Base-by-base conservation (phyloP, 2,329 filamentous ascomycete species). In the Colletotrichum godetiae region DNA sequence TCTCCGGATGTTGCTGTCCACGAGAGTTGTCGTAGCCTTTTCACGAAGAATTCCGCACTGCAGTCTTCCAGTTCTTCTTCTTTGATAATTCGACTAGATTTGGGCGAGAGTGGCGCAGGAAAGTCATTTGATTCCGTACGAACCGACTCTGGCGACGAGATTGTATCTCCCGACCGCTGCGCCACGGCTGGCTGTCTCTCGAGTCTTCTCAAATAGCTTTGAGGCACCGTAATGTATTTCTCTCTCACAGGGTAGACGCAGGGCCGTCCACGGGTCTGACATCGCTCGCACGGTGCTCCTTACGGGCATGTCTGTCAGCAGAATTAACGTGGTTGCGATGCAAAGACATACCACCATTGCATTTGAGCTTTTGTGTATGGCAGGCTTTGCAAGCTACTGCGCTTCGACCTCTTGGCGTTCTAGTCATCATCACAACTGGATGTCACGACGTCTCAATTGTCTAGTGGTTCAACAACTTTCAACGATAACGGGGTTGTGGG, bases 361-460 rank as follows among this genome's bases (percentile, higher is more conserved):
- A 76, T 37, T 75, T 77, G 13, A 77, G 64, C 58, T 77, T 77
- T 46, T 75, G 74, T 0, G 57, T 55, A 59, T 77, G 76, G 31
- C 75, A 75, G 2, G 62, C 61, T 11, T 59, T 59, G 57, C 75
- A 76, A 19, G 76, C 76, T 56, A 76, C 75, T 2, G 71, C 24
- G 8, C 57, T 77, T 29, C 76, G 73, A 29, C 68, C 73, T 27
- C 69, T 75, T 3, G 37, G 42, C 11, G 53, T 37, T 31, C 52
- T 65, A 24, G 15, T 53, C 67, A 69, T 69, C 10, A 57, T 24
- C 27, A 27, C 27, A 13, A 56, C 2, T 29, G 22, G 6, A 6
- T 13, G 27, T 52, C 42, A 24, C 29, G 37, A 24, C n/a, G 7
- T 46, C 37, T 27, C 46, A n/a, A n/a, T 15, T 42, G 27, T 29